phyloP scores from a whole-genome alignment of 176 grass and related monocot species.

The Carex littledalei region DNA sequence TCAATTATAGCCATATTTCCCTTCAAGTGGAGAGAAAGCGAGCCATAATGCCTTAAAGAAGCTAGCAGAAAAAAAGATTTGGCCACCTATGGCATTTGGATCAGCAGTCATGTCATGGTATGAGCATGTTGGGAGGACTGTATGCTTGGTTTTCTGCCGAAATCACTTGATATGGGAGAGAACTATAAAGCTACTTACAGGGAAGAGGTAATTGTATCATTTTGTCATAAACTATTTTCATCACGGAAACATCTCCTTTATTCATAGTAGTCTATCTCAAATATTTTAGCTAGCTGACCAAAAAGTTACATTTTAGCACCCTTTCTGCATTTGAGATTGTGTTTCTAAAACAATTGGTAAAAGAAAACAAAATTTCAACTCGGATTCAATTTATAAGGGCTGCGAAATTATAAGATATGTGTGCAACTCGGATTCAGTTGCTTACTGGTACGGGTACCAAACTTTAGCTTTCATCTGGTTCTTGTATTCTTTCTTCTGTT shows the following conservation, averaged over 20 bases:
- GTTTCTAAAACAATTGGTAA: neutral
- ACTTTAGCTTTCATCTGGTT: neutral
- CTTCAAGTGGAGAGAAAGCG: conserved; percentile 25
- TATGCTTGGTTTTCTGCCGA: conserved; percentile 67
- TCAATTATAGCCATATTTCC: conserved; percentile 49
- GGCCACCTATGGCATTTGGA: conserved; percentile 62
- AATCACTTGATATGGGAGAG: conserved; percentile 67
- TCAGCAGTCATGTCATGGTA: conserved; percentile 94
- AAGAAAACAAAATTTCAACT: neutral
- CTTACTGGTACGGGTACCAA: neutral
- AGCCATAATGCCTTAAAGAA: conserved; percentile 49
- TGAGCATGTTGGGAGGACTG: conserved; percentile 79
- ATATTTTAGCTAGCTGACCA: neutral
- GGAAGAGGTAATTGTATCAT: conserved; percentile 31
- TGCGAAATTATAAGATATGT: no score
- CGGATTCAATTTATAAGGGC: neutral
- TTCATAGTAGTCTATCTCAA: neutral
- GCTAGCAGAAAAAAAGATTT: conserved; percentile 66
- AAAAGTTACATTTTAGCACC: neutral
- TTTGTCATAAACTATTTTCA: neutral
- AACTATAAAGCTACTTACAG: conserved; percentile 28
- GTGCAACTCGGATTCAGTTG: neutral
- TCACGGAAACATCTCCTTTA: neutral
- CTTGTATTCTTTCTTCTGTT: neutral
- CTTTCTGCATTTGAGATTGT: neutral